A percentile compares a stretch with the other conserved stretches of the same genome.
These are phyloP conservation scores for Brettanomyces nanus DNA, from an alignment of 805 yeast genomes.

Conservation along the genomic window DNA sequence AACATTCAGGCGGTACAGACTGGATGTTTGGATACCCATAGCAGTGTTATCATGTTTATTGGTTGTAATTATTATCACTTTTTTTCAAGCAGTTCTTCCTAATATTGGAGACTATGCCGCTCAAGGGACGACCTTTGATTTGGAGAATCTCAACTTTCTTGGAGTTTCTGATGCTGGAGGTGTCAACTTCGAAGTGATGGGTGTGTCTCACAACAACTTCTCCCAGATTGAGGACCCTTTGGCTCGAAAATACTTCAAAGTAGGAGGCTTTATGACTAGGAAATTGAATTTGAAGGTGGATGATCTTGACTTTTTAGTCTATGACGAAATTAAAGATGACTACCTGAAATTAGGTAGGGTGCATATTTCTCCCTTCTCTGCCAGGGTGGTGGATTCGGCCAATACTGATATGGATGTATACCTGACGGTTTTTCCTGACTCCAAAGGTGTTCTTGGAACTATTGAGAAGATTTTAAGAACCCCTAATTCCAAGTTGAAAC, in stretches of 20 bases:
- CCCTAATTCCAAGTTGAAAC: slow-evolving; percentile 24
- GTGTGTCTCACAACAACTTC: slow-evolving; percentile 25
- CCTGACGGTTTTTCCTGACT: slow-evolving; percentile 27
- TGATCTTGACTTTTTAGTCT: slow-evolving; percentile 22
- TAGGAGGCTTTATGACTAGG: slow-evolving; percentile 26
- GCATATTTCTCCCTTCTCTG: slow-evolving; percentile 26
- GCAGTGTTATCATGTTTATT: slow-evolving; percentile 9
- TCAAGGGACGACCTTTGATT: slow-evolving; percentile 25
- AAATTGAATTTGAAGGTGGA: slow-evolving; percentile 24
- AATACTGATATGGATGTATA: slow-evolving; percentile 21
- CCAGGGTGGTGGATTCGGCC: slow-evolving; percentile 22
- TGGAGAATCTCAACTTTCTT: slow-evolving; percentile 23
- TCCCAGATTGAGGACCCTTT: slow-evolving; percentile 21
- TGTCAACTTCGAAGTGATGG: slow-evolving; percentile 25
- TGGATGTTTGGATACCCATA: slow-evolving; percentile 22
- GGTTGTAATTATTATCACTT: slow-evolving; percentile 6
- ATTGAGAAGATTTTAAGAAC: slow-evolving; percentile 24
- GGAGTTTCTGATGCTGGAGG: slow-evolving; percentile 27
- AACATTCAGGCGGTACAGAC: slow-evolving; percentile 6
- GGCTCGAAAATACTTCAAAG: slow-evolving; percentile 20
- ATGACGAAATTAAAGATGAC: slow-evolving; percentile 18
- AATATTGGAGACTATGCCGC: slow-evolving; percentile 24
- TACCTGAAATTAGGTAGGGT: slow-evolving; percentile 23
- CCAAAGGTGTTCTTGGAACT: slow-evolving; percentile 25
- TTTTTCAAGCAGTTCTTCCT: slow-evolving; percentile 17